These are phyloP conservation scores for Agrocybe chaxingu DNA, from an alignment of 768 basidiomycete species.

Conservation along the genomic window DNA sequence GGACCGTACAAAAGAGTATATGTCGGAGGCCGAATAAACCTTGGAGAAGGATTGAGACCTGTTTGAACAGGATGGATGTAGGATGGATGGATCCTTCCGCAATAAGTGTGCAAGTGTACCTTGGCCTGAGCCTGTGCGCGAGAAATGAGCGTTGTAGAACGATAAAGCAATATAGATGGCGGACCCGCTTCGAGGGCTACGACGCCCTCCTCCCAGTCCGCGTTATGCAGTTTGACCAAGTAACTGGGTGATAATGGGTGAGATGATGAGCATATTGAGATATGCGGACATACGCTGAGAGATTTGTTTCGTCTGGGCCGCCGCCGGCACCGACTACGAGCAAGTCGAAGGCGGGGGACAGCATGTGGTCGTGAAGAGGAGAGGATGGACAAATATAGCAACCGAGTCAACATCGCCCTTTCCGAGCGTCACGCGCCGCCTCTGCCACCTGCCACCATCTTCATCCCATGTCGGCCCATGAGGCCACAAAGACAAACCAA, in stretches of 20 bases:
- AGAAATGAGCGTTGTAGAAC: background rate
- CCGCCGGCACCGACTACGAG: conserved; percentile 82
- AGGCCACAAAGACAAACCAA: conserved; percentile 29
- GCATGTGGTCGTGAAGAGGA: conserved; percentile 2
- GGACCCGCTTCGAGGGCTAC: conserved; percentile 86
- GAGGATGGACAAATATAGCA: conserved; percentile 1
- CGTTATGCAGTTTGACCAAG: conserved; percentile 68
- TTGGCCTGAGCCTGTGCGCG: conserved; percentile 70
- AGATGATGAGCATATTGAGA: conserved; percentile 9
- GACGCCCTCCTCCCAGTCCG: conserved; percentile 77
- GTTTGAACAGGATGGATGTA: conserved; percentile 29
- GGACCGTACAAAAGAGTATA: conserved; percentile 54
- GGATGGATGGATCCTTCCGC: conserved; percentile 49
- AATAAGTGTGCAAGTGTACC: conserved; percentile 72
- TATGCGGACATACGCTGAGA: conserved; percentile 66
- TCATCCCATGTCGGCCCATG: background rate
- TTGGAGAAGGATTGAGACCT: conserved; percentile 18
- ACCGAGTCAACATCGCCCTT: conserved; percentile 11
- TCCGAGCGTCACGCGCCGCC: background rate
- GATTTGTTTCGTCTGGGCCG: conserved; percentile 85
- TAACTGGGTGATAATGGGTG: conserved; percentile 52
- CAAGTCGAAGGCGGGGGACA: conserved; percentile 53
- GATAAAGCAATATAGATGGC: conserved; percentile 15
- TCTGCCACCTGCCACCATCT: background rate
- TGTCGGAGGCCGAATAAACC: conserved; percentile 39